Evolutionary conservation across 768 basidiomycete species (phyloP), one percentile per base, ranked within the genome.

Genomic region (Tylopilus felleus): DNA sequence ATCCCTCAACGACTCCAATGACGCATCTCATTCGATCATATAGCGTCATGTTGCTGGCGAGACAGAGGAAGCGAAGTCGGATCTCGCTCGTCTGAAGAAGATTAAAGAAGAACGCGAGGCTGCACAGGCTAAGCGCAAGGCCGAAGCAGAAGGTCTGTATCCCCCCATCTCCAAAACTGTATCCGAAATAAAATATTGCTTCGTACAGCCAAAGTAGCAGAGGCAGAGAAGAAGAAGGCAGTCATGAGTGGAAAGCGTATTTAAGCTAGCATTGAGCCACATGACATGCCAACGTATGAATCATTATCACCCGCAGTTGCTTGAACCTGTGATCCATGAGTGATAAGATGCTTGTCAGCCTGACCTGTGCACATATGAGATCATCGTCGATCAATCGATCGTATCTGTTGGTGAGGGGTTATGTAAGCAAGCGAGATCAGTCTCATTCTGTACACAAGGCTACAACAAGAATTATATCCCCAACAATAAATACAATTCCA

Each of bases 51-150:
- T 75, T 16, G 76, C 81, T 70, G 95, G 95, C 56, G 90, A 97
- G 83, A 98, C 95, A 0, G 85, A 88, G 33, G 80, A 97, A 68
- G 94, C 95, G 19, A 90, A 93, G 74, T 71, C 85, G 4, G 95
- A 98, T 71, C 83, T 98, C 47, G 82, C 87, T 19, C 82, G 95
- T 33, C 81, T 98, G 16, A 82, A 83, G 43, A 88, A 86, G 82
- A 91, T 98, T 64, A 82, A 82, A 55, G 86, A 83, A 51, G 91
- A 96, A 55, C 86, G 95, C 47, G 94, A 94, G 57, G 88, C 84
- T 39, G 93, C 94, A 1, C 85, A 85, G 44, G 90, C 89, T 2
- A 90, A 88, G 78, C 77, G 94, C 51, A 84, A 91, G 73, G 94
- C 94, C 0, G 95, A 96, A 66, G 78, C 84, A 5, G 91, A 93